phyloP scores from a whole-genome alignment of 1,139 yeast genomes.

The Eremothecium coryli region DNA sequence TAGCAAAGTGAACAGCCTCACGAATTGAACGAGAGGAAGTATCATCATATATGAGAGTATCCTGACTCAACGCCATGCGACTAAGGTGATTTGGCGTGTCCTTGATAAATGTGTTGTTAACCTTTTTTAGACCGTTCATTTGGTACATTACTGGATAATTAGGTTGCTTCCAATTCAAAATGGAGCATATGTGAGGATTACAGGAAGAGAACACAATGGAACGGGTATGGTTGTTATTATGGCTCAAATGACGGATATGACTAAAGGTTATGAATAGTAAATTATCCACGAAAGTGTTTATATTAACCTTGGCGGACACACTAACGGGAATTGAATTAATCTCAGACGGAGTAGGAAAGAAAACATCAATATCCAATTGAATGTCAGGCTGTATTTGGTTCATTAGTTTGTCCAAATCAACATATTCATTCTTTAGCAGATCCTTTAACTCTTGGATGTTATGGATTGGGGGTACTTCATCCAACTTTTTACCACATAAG shows the following conservation, averaged over 20 bases:
- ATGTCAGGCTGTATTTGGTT: slow-evolving; percentile 46
- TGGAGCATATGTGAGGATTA: slow-evolving; percentile 82
- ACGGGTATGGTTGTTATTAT: slow-evolving; percentile 33
- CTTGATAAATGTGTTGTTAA: slow-evolving; percentile 31
- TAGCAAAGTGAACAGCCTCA: slow-evolving; percentile 64
- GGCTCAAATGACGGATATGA: slow-evolving; percentile 55
- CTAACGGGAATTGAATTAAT: slow-evolving; percentile 46
- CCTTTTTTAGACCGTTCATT: slow-evolving; percentile 53
- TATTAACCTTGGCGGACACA: slow-evolving; percentile 35
- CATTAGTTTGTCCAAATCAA: slow-evolving; percentile 59
- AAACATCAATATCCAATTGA: slow-evolving; percentile 67
- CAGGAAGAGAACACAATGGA: slow-evolving; percentile 77
- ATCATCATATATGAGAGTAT: slow-evolving; percentile 31
- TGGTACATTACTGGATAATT: slow-evolving; percentile 88
- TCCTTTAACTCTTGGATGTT: slow-evolving; percentile 12
- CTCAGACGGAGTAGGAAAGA: slow-evolving; percentile 72
- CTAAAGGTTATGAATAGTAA: slow-evolving; percentile 65
- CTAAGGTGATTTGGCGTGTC: slow-evolving; percentile 30
- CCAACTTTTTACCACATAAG: slow-evolving; percentile 28
- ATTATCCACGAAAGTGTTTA: slow-evolving; percentile 69
- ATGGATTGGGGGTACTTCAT: slow-evolving; percentile 29
- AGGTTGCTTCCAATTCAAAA: slow-evolving; percentile 96
- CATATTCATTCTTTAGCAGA: slow-evolving; percentile 37
- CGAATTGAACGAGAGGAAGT: slow-evolving; percentile 45
- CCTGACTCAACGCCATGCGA: slow-evolving; percentile 14